Percentiles rank a stretch among this genome's conserved stretches.
Evolutionary conservation across 345 rosid species (phyloP).

Genomic region (Salix exigua): DNA sequence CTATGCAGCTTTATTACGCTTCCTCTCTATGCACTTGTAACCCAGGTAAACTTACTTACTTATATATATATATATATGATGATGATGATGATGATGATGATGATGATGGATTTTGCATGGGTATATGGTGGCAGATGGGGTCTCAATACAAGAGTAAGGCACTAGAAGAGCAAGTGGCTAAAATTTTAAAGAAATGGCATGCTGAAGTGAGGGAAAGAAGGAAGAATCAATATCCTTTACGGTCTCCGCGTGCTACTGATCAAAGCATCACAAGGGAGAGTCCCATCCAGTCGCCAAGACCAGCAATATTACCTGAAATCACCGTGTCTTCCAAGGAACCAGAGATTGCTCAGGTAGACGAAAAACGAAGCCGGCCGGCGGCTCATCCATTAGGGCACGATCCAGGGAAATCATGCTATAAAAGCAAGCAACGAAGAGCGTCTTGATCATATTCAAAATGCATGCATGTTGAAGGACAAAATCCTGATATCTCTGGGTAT

Average conservation of each 20-base stretch:
- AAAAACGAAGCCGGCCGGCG: too few relatives aligned
- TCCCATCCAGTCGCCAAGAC: not conserved
- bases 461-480: too few relatives aligned
- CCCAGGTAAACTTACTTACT: not conserved
- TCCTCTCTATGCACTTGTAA: constrained; percentile 12
- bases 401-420: too few relatives aligned
- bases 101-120: not conserved
- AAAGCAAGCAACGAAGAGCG: too few relatives aligned
- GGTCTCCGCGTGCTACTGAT: too few relatives aligned
- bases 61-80: too few relatives aligned
- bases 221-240: not conserved
- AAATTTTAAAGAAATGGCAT: not conserved
- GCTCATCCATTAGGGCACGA: too few relatives aligned
- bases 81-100: too few relatives aligned
- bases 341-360: too few relatives aligned
- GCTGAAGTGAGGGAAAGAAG: not conserved
- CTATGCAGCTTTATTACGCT: constrained; percentile 16
- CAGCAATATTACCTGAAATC: not conserved
- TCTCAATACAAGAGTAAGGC: not conserved
- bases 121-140: not conserved
- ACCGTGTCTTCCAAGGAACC: too few relatives aligned
- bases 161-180: not conserved
- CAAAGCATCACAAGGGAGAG: not conserved
- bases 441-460: too few relatives aligned
- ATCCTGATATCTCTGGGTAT: too few relatives aligned